A percentile compares a stretch with the other conserved stretches of the same genome.
phyloP scores from a whole-genome alignment of 1,284 basidiomycete genomes.

The Malassezia brasiliensis region DNA sequence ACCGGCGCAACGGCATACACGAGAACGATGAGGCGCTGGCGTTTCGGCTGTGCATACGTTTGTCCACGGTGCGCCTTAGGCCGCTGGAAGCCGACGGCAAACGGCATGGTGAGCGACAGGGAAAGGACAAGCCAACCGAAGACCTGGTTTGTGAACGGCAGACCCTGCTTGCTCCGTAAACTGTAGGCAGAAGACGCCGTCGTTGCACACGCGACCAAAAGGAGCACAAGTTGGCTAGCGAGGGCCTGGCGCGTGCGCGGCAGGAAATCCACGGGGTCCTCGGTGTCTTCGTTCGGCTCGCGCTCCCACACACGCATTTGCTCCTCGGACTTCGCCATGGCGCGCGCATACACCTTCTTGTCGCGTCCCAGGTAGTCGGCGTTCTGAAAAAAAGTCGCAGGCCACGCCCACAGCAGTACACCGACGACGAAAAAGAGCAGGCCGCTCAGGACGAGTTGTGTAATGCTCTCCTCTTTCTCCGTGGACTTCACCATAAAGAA shows the following conservation, averaged over 20 bases:
- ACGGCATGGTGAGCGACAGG: constrained; percentile 25
- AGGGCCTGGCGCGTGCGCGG: constrained; percentile 24
- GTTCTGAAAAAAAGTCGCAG: constrained; percentile 15
- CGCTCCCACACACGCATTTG: background rate
- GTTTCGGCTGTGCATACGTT: constrained; percentile 23
- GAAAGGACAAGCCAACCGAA: constrained; percentile 60
- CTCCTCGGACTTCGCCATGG: background rate
- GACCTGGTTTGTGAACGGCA: constrained; percentile 59
- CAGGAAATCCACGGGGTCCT: constrained; percentile 12
- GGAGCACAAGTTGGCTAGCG: constrained; percentile 37
- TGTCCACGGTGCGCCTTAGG: constrained; percentile 41
- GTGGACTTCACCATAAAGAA: constrained; percentile 63
- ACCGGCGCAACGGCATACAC: constrained; percentile 60
- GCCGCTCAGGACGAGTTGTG: constrained; percentile 26
- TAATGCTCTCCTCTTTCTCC: constrained; percentile 61
- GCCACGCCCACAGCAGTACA: background rate
- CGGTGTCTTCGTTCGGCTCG: background rate
- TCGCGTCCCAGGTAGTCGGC: constrained; percentile 10
- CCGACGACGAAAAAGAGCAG: constrained; percentile 21
- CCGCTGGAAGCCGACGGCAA: constrained; percentile 29
- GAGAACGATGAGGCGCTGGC: constrained; percentile 42
- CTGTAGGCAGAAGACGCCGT: constrained; percentile 55
- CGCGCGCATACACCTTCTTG: constrained; percentile 2
- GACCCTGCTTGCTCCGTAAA: constrained; percentile 60
- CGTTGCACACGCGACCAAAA: constrained; percentile 52